These are phyloP conservation scores for Rehmannia glutinosa DNA, from an alignment of 257 asterid genomes.

Conservation along the genomic window DNA sequence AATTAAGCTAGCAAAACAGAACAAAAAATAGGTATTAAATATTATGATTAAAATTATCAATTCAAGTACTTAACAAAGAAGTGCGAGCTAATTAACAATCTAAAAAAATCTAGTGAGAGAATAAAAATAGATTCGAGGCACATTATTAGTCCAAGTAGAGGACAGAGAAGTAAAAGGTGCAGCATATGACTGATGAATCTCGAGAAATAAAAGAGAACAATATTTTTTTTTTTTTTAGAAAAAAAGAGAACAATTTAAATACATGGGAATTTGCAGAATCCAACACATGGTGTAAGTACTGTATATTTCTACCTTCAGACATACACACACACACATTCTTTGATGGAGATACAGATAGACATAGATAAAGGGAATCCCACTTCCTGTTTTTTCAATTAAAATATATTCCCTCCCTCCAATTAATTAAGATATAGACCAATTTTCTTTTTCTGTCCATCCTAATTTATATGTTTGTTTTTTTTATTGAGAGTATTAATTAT, in stretches of 20 bases:
- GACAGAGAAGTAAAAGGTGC: conserved; percentile 35
- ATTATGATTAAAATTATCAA: neutral
- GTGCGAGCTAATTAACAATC: neutral
- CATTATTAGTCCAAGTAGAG: conserved; percentile 35
- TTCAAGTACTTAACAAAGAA: neutral
- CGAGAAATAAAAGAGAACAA: conserved; percentile 32
- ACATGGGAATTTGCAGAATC: too few species aligned
- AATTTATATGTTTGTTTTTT: too few species aligned
- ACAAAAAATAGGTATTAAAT: too few species aligned
- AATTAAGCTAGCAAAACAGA: too few species aligned
- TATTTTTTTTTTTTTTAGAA: too few species aligned
- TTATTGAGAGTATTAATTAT: too few species aligned
- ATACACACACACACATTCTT: too few species aligned
- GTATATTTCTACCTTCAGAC: too few species aligned
- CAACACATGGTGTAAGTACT: too few species aligned
- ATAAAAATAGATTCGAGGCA: neutral
- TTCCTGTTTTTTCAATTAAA: conserved; percentile 6
- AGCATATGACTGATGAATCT: conserved; percentile 39
- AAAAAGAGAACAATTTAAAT: too few species aligned
- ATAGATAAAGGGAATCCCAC: conserved; percentile 50
- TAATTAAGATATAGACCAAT: too few species aligned
- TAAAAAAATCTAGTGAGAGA: neutral
- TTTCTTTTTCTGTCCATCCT: too few species aligned
- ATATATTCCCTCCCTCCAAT: neutral
- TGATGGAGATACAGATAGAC: conserved; percentile 8